phyloP scores from a whole-genome alignment of 2,329 filamentous ascomycete species.

The Penicillium verrucosum region DNA sequence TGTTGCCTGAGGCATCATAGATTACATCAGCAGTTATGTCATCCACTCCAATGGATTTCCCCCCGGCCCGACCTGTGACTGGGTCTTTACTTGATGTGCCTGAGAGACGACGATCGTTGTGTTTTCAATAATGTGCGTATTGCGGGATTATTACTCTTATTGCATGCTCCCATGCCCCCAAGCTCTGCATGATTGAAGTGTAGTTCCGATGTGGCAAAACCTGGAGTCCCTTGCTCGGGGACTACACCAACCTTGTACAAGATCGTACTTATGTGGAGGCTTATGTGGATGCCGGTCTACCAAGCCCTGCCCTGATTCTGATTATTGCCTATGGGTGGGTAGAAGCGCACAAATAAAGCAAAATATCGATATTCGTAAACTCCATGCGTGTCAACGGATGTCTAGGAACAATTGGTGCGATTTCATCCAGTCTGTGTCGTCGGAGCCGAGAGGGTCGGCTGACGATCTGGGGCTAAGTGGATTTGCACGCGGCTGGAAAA shows the following conservation, averaged over 20 bases:
- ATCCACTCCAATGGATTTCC: not conserved
- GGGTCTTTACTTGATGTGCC: not conserved
- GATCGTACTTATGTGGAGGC: not conserved
- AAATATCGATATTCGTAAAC: not conserved
- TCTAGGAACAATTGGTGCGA: not conserved
- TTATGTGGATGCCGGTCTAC: not conserved
- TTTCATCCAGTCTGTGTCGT: not conserved
- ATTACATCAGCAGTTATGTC: slow-evolving; percentile 2
- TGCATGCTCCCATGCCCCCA: not conserved
- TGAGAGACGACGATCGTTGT: not conserved
- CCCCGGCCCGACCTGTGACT: not conserved
- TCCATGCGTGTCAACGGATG: not conserved
- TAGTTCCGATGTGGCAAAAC: not conserved
- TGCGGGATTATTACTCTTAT: not conserved
- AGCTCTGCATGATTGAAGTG: not conserved
- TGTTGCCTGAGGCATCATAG: not conserved
- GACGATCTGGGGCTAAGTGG: slow-evolving; percentile 3
- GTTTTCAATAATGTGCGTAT: not conserved
- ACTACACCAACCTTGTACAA: not conserved
- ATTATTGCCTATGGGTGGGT: not conserved
- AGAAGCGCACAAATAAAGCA: not conserved
- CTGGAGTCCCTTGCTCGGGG: not conserved
- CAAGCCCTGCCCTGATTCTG: not conserved
- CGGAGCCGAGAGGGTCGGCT: slow-evolving; percentile 6
- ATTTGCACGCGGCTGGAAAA: not conserved